Evolutionary conservation across 1,284 basidiomycete species (phyloP).

Genomic region (Rhodotorula sp.): DNA sequence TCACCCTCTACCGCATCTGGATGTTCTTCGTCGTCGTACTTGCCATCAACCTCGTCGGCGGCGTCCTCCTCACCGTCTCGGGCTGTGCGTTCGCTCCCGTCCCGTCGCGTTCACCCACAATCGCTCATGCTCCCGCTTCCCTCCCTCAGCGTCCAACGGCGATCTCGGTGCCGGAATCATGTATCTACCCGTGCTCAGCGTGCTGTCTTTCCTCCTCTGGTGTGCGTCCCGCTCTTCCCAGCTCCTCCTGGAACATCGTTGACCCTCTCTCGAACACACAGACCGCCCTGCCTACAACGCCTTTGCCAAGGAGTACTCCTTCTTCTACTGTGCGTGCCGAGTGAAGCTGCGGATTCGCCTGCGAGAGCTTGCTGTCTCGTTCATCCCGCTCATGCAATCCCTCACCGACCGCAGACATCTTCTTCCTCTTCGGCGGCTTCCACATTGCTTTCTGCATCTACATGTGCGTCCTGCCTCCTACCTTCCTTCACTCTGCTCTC

Average conservation of each 20-base stretch:
- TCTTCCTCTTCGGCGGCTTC: constrained; percentile 92
- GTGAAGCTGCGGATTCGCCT: fast-evolving
- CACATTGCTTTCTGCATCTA: constrained; percentile 88
- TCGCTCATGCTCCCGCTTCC: not conserved
- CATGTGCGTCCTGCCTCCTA: constrained; percentile 20
- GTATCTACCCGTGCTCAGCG: constrained; percentile 78
- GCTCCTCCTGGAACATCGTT: constrained; percentile 49
- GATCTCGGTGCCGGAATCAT: constrained; percentile 55
- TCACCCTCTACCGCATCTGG: constrained; percentile 73
- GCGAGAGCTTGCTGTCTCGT: not conserved
- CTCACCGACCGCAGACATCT: constrained; percentile 67
- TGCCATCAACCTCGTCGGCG: constrained; percentile 85
- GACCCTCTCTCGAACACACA: constrained; percentile 14
- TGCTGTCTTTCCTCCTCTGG: constrained; percentile 67
- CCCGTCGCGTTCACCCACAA: no score
- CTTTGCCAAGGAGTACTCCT: constrained; percentile 55
- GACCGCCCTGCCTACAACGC: constrained; percentile 84
- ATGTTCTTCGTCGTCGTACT: constrained; percentile 64
- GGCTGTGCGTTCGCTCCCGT: constrained; percentile 53
- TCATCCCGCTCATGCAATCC: constrained; percentile 44
- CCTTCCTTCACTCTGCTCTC: not conserved
- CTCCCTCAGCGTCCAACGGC: constrained; percentile 5
- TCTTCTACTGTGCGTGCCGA: constrained; percentile 54
- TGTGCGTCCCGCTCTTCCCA: constrained; percentile 57
- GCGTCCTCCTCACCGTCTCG: constrained; percentile 78